phyloP scores from a whole-genome alignment of 768 basidiomycete species.

The Phaeolepiota aurea region DNA sequence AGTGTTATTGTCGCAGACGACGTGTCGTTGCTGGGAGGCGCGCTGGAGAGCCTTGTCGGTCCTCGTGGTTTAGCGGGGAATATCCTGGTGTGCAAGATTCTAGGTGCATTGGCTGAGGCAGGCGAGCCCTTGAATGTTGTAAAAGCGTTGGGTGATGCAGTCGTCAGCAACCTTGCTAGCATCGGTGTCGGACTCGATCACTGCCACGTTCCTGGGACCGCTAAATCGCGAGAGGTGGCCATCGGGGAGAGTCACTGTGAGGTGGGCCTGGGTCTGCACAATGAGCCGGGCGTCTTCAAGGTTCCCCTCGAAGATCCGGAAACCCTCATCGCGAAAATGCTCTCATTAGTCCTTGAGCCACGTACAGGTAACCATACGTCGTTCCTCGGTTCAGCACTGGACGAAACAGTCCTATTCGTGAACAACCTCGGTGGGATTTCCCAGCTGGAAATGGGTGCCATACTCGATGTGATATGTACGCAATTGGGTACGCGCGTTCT shows the following conservation, averaged over 20 bases:
- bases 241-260: constrained; percentile 26
- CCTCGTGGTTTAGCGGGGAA: constrained; percentile 40
- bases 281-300: constrained; percentile 37
- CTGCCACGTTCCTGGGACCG: constrained; percentile 47
- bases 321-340: constrained; percentile 21
- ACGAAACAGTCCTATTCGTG: constrained; percentile 40
- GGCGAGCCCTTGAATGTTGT: constrained; percentile 25
- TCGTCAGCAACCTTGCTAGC: constrained; percentile 22
- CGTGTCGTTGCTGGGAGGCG: constrained; percentile 30
- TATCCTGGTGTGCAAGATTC: constrained; percentile 46
- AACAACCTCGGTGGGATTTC: constrained; percentile 50
- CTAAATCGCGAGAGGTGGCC: constrained; percentile 10
- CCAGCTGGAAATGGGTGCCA: constrained; percentile 43
- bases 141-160: constrained; percentile 23
- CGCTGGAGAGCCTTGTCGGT: constrained; percentile 28
- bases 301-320: constrained; percentile 25
- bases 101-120: constrained; percentile 39
- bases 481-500: constrained; percentile 38
- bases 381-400: constrained; percentile 22
- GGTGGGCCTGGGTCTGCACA: constrained; percentile 48
- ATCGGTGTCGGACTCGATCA: constrained; percentile 41
- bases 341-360: constrained; percentile 20
- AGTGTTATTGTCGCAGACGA: constrained; percentile 50
- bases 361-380: too few species aligned
- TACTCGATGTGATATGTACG: constrained; percentile 31